A percentile compares a stretch with the other conserved stretches of the same genome.
Evolutionary conservation across 202 grass and related monocot genomes (phyloP).

Genomic region (Setaria viridis): DNA sequence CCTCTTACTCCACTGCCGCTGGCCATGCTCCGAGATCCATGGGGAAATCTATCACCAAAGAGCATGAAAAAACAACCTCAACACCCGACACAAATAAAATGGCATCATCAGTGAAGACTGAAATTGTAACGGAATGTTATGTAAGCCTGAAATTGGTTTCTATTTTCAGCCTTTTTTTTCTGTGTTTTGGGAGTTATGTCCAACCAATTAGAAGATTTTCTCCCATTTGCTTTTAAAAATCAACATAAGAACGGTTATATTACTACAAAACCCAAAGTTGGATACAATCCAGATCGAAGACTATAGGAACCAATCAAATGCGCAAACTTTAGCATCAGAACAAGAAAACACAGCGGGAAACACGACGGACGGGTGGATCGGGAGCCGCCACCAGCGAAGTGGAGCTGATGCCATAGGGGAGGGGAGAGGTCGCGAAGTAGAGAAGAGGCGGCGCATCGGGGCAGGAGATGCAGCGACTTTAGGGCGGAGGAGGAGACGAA

Average conservation of each 20-base stretch:
- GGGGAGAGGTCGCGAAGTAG: neutral
- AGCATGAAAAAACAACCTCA: neutral
- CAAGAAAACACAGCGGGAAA: slow-evolving; percentile 5
- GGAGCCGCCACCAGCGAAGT: neutral
- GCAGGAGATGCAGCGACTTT: neutral
- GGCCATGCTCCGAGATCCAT: neutral
- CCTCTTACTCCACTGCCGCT: neutral
- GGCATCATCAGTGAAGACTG: neutral
- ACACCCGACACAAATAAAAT: neutral
- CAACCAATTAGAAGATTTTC: too few relatives aligned
- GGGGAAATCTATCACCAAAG: neutral
- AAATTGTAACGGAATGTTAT: neutral
- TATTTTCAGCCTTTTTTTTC: neutral
- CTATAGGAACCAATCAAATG: neutral
- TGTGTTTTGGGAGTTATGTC: neutral
- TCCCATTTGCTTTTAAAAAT: neutral
- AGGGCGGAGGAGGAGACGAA: neutral
- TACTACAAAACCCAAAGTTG: neutral
- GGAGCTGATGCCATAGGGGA: neutral
- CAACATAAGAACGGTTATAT: neutral
- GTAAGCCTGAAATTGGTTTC: neutral
- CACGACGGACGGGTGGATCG: neutral
- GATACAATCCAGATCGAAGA: neutral
- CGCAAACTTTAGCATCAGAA: neutral
- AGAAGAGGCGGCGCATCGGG: neutral